Base-by-base conservation (phyloP, 176 grass and related monocot species). In the Phyllostachys edulis region DNA sequence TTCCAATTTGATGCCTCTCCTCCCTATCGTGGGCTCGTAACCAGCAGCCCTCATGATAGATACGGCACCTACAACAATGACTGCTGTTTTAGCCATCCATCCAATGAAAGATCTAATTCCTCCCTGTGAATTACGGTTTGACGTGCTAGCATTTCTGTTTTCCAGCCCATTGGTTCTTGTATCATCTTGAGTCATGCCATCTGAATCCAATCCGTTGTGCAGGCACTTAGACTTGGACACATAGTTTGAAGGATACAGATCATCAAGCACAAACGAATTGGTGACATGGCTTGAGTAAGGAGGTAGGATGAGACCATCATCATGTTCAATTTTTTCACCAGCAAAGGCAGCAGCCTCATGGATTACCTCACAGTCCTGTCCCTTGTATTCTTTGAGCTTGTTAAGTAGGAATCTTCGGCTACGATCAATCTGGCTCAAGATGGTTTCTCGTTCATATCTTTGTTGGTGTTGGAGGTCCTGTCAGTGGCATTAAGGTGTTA, bases 381-480 rank as follows among this genome's bases (percentile, higher is more conserved):
- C 91, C 73, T 92, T 94, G 87, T 94, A 95, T 47, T 92, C 89
- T 84, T 80, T 93, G 41, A 98, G 90, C 84, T 95, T 94, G 69
- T 63, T 68, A 32, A 95, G 87, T 16, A 98, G 91, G 65, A 73
- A 76, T 38, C 73, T 74, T 55, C 89, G 85, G 71, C 96, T 98
- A 3, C 73, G 80, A 51, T 95, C 96, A 72, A 94, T 95, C 88
- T 95, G 93, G 85, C 51, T 46, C 21, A 93, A 76, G 21, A 92
- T 85, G 3, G 87, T 83, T 83, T 95, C 96, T 63, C 91, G 89
- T 24, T 95, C 91, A 40, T 92, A 93, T 71, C 87, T 94, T 68
- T 98, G 93, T 62, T 98, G 91, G 67, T 95, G 93, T 63, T 93
- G 93, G 51, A 95, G 91, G 63, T 87, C 93, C 95, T 97, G 82